Evolutionary conservation across 768 basidiomycete genomes (phyloP), one percentile per base, ranked within the genome.

Genomic region (Aureoboletus auriporus): DNA sequence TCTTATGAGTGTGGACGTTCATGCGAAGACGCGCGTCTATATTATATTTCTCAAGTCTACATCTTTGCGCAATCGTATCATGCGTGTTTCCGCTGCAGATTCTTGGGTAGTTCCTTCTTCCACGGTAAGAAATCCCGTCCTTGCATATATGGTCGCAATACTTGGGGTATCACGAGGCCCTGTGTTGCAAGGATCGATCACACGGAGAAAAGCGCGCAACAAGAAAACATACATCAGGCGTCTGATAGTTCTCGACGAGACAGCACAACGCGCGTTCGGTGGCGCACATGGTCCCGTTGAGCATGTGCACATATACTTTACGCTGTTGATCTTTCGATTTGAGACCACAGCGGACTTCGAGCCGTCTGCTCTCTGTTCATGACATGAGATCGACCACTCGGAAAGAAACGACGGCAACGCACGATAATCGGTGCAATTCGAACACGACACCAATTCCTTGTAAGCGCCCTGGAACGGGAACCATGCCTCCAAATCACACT

Each of bases 391-490:
- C 12, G 9, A 10, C 13, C 55, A 16, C 9, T 35, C 13, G 9
- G 14, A 34, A 14, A 11, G 14, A 42, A 28, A 31, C 16, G 12
- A 11, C 27, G 44, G 14, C 11, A 23, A 80, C 91, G 71, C 64
- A 98, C 95, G 96, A 69, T 99, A 98, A 67, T 98, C 96, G 17
- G 95, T 97, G 73, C 96, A 99, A 67, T 99, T 99, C 64, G 91
- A 93, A 67, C 93, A 94, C 56, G 90, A 93, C 33, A 98, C 96
- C 36, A 99, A 75, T 74, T 99, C 96, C 76, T 98, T 99, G 75
- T 94, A 93, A 44, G 77, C 84, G 42, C 83, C 84, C 70, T 98
- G 96, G 80, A 91, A 97, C 2, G 96, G 96, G 79, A 99, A 99
- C 91, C 93, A 99, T 49, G 96, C 96, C 70, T 99, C 96, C 51